Evolutionary conservation across 1,139 yeast species (phyloP).

Genomic region (Ogataea hybrid): DNA sequence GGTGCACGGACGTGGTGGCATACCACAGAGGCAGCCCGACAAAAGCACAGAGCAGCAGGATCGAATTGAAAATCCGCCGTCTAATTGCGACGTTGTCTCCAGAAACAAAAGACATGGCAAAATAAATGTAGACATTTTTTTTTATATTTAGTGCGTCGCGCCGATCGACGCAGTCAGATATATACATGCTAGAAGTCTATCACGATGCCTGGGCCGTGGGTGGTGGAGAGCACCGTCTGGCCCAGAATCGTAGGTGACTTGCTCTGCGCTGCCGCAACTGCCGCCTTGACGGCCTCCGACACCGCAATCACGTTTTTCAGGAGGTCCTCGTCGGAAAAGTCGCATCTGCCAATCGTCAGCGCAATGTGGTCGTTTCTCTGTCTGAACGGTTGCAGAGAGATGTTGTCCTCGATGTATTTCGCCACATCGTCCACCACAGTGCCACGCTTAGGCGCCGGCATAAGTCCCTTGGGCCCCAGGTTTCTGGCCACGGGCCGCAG

Average conservation of each 20-base stretch:
- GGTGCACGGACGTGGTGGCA: slow-evolving; percentile 65
- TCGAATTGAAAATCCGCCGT: slow-evolving; percentile 21
- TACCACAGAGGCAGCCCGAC: slow-evolving; percentile 80
- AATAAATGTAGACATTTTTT: slow-evolving; percentile 1
- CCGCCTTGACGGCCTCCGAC: slow-evolving; percentile 59
- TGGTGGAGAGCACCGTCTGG: slow-evolving; percentile 63
- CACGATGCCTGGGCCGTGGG: slow-evolving; percentile 80
- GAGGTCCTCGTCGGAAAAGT: slow-evolving; percentile 75
- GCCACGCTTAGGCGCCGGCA: slow-evolving; percentile 86
- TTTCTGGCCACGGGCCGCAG: slow-evolving; percentile 66
- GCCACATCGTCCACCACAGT: slow-evolving; percentile 74
- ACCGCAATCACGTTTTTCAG: slow-evolving; percentile 71
- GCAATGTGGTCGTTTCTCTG: slow-evolving; percentile 61
- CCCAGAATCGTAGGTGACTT: slow-evolving; percentile 74
- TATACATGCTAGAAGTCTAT: slow-evolving; percentile 47
- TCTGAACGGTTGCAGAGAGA: slow-evolving; percentile 73
- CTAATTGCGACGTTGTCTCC: slow-evolving; percentile 5
- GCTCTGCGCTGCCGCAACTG: slow-evolving; percentile 53
- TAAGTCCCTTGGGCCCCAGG: slow-evolving; percentile 85
- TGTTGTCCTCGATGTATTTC: slow-evolving; percentile 49
- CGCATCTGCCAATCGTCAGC: slow-evolving; percentile 75
- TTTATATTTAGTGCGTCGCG: slow-evolving; percentile 2
- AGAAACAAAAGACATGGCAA: slow-evolving; percentile 1
- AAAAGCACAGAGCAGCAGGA: slow-evolving; percentile 38
- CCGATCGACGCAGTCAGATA: slow-evolving; percentile 6